phyloP scores from a whole-genome alignment of 2,329 filamentous ascomycete genomes.

The Thielaviopsis euricoi region DNA sequence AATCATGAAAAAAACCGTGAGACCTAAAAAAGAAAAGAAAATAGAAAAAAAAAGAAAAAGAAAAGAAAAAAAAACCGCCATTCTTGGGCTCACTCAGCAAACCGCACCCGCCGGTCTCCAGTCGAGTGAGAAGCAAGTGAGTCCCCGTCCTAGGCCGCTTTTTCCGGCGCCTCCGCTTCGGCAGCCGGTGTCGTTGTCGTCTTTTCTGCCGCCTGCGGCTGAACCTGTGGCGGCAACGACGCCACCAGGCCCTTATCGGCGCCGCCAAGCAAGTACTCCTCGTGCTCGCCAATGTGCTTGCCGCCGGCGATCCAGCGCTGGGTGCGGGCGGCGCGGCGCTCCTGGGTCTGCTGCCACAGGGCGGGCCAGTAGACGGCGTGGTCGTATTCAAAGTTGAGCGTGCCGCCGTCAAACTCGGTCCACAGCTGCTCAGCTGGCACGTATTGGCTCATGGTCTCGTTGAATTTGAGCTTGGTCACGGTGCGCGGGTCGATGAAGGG shows the following conservation, averaged over 20 bases:
- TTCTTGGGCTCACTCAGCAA: slow-evolving; percentile 1
- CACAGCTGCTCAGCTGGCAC: slow-evolving; percentile 72
- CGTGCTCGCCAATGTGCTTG: slow-evolving; percentile 68
- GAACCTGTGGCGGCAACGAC: slow-evolving; percentile 6
- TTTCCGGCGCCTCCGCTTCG: slow-evolving; percentile 14
- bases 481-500: slow-evolving; percentile 95
- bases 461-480: slow-evolving; percentile 91
- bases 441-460: slow-evolving; percentile 72
- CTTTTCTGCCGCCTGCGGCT: slow-evolving; percentile 8
- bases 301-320: slow-evolving; percentile 68
- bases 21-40: not conserved
- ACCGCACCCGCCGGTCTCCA: slow-evolving; percentile 7
- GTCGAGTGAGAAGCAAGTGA: slow-evolving; percentile 1
- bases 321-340: slow-evolving; percentile 44
- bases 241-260: slow-evolving; percentile 9
- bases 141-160: slow-evolving; percentile 14
- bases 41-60: not conserved
- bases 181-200: not conserved
- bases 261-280: slow-evolving; percentile 68
- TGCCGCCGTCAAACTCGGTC: slow-evolving; percentile 56
- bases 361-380: slow-evolving; percentile 82
- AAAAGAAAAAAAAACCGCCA: not conserved
- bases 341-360: slow-evolving; percentile 52
- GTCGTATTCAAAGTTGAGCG: slow-evolving; percentile 81
- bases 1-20: not conserved